A percentile compares a stretch with the other conserved stretches of the same genome.
These are phyloP conservation scores for Cyberlindnera mycetangii DNA, from an alignment of 805 yeast genomes.

Conservation along the genomic window DNA sequence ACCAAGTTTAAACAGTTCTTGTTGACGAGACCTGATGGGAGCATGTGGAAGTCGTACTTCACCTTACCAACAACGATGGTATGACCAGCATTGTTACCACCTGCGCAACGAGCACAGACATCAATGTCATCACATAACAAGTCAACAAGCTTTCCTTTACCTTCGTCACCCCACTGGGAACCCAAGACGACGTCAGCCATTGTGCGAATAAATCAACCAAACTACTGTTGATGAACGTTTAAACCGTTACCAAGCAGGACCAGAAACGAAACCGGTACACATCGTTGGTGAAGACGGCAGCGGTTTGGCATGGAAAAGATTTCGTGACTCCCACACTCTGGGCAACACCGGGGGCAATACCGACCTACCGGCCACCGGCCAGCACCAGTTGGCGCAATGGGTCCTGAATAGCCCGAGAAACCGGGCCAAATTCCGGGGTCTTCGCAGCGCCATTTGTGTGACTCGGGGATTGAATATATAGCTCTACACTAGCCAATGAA, in stretches of 20 bases:
- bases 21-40: slow-evolving; percentile 96
- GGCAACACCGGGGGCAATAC: no score
- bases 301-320: neutral
- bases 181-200: slow-evolving; percentile 83
- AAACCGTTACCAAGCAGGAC: slow-evolving; percentile 19
- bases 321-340: neutral
- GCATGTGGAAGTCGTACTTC: slow-evolving; percentile 97
- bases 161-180: slow-evolving; percentile 99
- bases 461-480: no score
- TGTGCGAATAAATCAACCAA: slow-evolving; percentile 9
- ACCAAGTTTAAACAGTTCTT: slow-evolving; percentile 85
- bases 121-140: slow-evolving; percentile 91
- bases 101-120: slow-evolving; percentile 96
- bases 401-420: no score
- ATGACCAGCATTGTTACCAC: slow-evolving; percentile 99
- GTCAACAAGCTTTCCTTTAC: slow-evolving; percentile 97
- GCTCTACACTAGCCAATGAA: no score
- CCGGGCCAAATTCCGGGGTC: no score
- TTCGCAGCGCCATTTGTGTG: no score
- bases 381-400: no score
- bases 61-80: slow-evolving; percentile 88
- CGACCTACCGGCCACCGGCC: no score
- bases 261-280: slow-evolving; percentile 3
- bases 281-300: neutral
- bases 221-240: slow-evolving; percentile 16